Conservation (phyloP, 345 rosid species). For the Pistacia atlantica region DNA sequence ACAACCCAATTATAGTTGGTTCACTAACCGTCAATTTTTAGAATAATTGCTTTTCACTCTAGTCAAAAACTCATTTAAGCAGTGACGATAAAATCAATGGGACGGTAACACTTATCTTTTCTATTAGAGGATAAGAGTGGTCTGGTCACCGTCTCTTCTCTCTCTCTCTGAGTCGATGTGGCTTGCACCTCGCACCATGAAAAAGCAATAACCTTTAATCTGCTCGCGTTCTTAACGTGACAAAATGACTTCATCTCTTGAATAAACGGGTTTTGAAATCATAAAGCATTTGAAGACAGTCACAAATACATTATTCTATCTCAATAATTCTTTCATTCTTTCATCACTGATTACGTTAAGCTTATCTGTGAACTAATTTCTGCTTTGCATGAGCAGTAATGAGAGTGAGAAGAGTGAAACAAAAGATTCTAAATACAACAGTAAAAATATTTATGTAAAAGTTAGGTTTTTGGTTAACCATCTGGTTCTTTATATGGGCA, state of each 20-base stretch:
- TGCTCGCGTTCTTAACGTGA: neutral
- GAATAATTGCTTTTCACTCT: neutral
- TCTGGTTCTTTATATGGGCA: neutral
- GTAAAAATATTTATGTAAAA: neutral
- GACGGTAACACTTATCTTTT: neutral
- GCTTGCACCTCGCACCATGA: neutral
- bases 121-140: neutral
- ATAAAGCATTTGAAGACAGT: too few relatives aligned
- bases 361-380: neutral
- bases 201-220: neutral
- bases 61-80: constrained; percentile 6
- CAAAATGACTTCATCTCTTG: neutral
- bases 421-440: neutral
- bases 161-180: neutral
- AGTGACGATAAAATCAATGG: neutral
- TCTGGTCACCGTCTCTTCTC: neutral
- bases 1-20: neutral
- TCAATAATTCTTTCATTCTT: too few relatives aligned
- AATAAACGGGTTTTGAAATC: neutral
- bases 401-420: too few relatives aligned
- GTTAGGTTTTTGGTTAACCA: neutral
- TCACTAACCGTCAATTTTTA: neutral
- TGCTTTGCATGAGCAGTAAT: neutral
- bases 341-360: neutral
- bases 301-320: too few relatives aligned